Conservation (phyloP, 2,329 filamentous ascomycete species). For the Chrysosporium keratinophilum region DNA sequence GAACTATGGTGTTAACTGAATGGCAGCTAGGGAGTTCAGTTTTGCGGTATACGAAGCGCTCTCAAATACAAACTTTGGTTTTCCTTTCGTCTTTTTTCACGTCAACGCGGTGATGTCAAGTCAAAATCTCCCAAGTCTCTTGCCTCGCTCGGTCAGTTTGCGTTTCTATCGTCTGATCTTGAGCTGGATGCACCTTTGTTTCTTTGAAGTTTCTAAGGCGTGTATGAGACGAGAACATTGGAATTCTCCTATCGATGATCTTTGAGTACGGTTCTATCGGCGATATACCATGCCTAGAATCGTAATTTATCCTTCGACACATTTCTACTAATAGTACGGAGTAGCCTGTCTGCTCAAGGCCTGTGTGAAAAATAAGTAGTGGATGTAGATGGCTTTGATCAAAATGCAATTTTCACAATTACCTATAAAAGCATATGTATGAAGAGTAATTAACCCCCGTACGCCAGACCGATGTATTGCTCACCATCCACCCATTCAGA, state of each 20-base stretch:
- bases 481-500: neutral
- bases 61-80: neutral
- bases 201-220: conserved; percentile 19
- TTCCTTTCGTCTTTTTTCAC: neutral
- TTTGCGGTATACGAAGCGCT: neutral
- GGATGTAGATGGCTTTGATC: neutral
- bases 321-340: conserved; percentile 23
- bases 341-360: too few species aligned
- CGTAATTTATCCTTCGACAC: conserved; percentile 41
- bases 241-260: conserved; percentile 29
- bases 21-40: conserved; percentile 9
- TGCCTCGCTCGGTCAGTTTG: conserved; percentile 41
- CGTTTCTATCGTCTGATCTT: conserved; percentile 27
- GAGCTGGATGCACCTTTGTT: conserved; percentile 29
- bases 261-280: conserved; percentile 43
- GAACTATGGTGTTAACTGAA: neutral
- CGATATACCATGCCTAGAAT: conserved; percentile 27
- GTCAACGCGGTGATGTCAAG: neutral
- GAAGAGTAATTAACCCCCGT: conserved; percentile 1
- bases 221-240: conserved; percentile 41
- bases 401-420: conserved; percentile 26
- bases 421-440: conserved; percentile 13
- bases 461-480: conserved; percentile 9
- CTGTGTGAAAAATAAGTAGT: too few species aligned
- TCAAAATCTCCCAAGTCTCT: conserved; percentile 32